Evolutionary conservation across 441 rosid species (phyloP), one percentile per base, ranked within the genome.

Genomic region (Erodium trifolium): DNA sequence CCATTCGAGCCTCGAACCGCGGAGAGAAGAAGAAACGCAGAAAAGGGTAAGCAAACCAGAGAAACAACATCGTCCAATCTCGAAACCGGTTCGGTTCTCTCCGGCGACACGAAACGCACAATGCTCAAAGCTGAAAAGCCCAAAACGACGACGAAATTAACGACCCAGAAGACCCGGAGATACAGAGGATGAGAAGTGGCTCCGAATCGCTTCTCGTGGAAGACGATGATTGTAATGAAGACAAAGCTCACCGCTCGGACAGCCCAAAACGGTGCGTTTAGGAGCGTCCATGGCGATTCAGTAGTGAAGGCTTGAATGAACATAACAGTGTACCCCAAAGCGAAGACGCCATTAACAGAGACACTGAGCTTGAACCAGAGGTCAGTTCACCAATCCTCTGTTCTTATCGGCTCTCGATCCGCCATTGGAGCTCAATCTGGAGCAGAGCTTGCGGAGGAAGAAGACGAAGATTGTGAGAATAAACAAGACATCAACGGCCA

Each of bases 1-100:
- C 98, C 97, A 9, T 89, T 89, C 66, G 85, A 76, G 71, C 98
- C 97, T 84, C 77, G 82, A 16, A 91, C 51, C 67, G 92, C 86
- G 57, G 69, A 80, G 68, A 77, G 0, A 49, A 89, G 78, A n/a
- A 88, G 92, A 78, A 86, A 39, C 45, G 1, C 13, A 62, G 91
- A 85, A n/a, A 89, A 73, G 3, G 93, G 91, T 71, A 89, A 7
- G 88, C 79, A 31, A 76, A n/a, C 9, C 14, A 53, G 5, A 55
- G 8, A 51, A 51, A 47, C 53, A 12, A 47, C 53, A 12, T 47
- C 53, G 53, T 47, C 53, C 27, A 23, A 23, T 23, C 27, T 23
- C 27, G 27, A 23, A 23, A 23, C 27, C 8, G 2, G 13, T 7
- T 45, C 41, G 12, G 11, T 10, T 45, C 11, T 10, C 11, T 45